Conservation (phyloP, 352 stramenopile species). For the Phytophthora sansomeana region DNA sequence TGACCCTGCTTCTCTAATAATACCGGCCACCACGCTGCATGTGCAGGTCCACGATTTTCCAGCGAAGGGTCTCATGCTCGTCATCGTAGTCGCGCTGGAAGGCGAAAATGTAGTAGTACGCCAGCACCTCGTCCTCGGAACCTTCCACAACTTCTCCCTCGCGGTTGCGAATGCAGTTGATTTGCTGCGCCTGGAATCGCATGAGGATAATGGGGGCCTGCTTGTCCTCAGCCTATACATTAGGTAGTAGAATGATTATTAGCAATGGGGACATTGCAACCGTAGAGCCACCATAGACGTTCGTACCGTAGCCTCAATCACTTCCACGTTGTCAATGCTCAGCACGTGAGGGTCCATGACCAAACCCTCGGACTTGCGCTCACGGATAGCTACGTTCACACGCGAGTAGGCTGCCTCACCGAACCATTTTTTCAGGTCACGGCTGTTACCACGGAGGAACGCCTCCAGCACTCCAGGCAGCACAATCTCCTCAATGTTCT, state of each 20-base stretch:
- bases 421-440: constrained; percentile 97
- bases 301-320: constrained; percentile 92
- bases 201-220: constrained; percentile 96
- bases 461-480: constrained; percentile 95
- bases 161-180: constrained; percentile 98
- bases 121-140: constrained; percentile 96
- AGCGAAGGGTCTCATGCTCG: constrained; percentile 84
- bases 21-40: constrained; percentile 84
- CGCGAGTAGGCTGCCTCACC: constrained; percentile 95
- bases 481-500: constrained; percentile 94
- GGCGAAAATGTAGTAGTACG: constrained; percentile 98
- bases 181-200: constrained; percentile 98
- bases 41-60: constrained; percentile 89
- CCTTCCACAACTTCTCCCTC: constrained; percentile 97
- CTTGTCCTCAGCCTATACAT: constrained; percentile 81
- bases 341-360: constrained; percentile 96
- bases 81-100: constrained; percentile 98
- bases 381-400: constrained; percentile 94
- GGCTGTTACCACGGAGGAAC: constrained; percentile 95
- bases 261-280: constrained; percentile 10
- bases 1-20: constrained; percentile 62
- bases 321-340: constrained; percentile 97
- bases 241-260: constrained; percentile 6
- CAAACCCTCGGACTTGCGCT: constrained; percentile 94
- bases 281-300: not conserved